Percentiles rank a stretch among this genome's conserved stretches.
Conservation (phyloP, 495 filamentous ascomycete genomes). For the Podospora bellae-mahoneyi region DNA sequence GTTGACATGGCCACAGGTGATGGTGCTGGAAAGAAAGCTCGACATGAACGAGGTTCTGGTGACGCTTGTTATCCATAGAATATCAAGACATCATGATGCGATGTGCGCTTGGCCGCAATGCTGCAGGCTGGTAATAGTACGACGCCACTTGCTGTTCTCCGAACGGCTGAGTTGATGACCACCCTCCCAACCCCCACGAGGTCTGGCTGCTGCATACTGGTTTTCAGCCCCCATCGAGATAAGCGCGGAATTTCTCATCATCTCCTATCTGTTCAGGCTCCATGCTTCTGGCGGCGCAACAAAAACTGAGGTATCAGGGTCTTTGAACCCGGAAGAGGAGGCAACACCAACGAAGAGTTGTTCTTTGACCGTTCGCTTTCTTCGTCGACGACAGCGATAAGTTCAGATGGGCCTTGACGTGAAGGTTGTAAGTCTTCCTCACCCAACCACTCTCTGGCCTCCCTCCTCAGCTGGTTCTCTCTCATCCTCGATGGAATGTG, state of each 20-base stretch:
- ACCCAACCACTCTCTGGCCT: slow-evolving; percentile 8
- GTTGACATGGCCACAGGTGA: neutral
- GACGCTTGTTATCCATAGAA: neutral
- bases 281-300: neutral
- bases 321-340: slow-evolving; percentile 1
- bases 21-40: neutral
- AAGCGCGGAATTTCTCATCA: neutral
- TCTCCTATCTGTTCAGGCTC: neutral
- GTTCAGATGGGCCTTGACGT: neutral
- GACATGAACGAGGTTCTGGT: neutral
- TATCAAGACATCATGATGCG: neutral
- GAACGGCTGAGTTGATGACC: neutral
- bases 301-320: neutral
- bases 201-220: neutral
- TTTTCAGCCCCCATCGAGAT: neutral
- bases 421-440: neutral
- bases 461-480: neutral
- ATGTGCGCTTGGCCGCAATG: neutral
- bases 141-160: neutral
- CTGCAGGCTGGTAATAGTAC: neutral
- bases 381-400: neutral
- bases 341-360: neutral
- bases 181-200: neutral
- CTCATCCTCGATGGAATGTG: slow-evolving; percentile 5
- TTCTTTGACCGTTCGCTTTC: slow-evolving; percentile 1